phyloP scores from a whole-genome alignment of 768 basidiomycete species.

The Trametes cinnabarina region DNA sequence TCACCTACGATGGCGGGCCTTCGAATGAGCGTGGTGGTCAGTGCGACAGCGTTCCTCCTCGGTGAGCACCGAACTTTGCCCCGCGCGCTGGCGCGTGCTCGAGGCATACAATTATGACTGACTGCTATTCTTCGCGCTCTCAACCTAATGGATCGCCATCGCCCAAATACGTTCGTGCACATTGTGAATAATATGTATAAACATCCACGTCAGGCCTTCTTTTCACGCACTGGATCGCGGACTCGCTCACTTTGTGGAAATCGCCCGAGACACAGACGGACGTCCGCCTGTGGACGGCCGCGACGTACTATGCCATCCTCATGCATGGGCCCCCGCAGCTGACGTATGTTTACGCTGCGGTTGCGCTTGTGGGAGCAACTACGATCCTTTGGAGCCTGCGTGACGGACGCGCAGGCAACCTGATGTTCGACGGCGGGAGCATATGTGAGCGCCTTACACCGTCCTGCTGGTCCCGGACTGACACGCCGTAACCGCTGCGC shows the following conservation, averaged over 20 bases:
- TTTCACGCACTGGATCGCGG: slow-evolving; percentile 92
- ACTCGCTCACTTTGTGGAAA: slow-evolving; percentile 88
- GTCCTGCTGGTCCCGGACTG: neutral
- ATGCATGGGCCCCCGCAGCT: slow-evolving; percentile 59
- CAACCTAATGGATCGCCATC: slow-evolving; percentile 6
- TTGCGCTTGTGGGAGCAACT: slow-evolving; percentile 57
- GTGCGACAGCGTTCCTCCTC: slow-evolving; percentile 75
- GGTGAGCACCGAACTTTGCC: slow-evolving; percentile 44
- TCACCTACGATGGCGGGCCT: slow-evolving; percentile 52
- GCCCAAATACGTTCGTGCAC: neutral
- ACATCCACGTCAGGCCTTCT: slow-evolving; percentile 53
- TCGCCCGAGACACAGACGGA: slow-evolving; percentile 71
- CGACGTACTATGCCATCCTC: slow-evolving; percentile 77
- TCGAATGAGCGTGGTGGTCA: slow-evolving; percentile 72
- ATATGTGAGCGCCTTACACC: slow-evolving; percentile 56
- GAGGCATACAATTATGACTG: neutral
- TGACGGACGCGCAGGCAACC: slow-evolving; percentile 75
- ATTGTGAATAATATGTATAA: neutral
- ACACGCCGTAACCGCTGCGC: slow-evolving; percentile 2
- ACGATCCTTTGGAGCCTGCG: slow-evolving; percentile 77
- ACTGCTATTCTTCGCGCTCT: neutral
- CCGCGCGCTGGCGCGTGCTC: slow-evolving; percentile 2
- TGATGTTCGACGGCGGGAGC: slow-evolving; percentile 91
- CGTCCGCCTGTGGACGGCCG: slow-evolving; percentile 78
- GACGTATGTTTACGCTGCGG: slow-evolving; percentile 53